Base-by-base conservation (phyloP, 345 rosid species). In the Boechera stricta region DNA sequence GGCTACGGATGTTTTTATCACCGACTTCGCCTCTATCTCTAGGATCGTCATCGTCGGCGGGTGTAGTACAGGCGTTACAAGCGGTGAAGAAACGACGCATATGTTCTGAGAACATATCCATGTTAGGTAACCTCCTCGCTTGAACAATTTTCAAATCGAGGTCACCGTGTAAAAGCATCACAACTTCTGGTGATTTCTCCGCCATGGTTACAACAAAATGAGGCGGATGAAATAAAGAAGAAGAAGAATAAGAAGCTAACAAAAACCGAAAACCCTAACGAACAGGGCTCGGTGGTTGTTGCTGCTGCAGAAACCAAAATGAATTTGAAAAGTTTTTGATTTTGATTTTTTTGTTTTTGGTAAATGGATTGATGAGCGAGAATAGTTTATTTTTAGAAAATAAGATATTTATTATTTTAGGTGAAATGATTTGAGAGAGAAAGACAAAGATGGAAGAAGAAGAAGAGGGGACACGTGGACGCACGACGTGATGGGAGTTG, bases 101-200 rank as follows among this genome's bases (percentile, higher is more conserved):
- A 33, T 63, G 77, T 1, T 69, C 79, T 31, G 88, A 73, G 77
- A 89, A 5, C 5, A 82, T 2, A 73, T 93, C 98, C 98, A 88
- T 85, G 83, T 88, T 91, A 11, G 97, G 97, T 35, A 94, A 51
- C 18, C 71, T 42, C 57, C 90, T 83, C 12, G 97, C 98, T 36
- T 82, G 70, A 7, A 86, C 69, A 33, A 94, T 88, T 73, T 26
- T 82, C 59, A 94, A 66, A 72, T 91, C 94, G 10, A 94, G 82
- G 86, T 94, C 92, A 2, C 99, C 99, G 72, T 95, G 88, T 72
- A 95, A 86, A 69, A 77, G 84, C 64, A 62, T 52, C 28, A 41
- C 51, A 49, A 77, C 73, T 44, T 77, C 82, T 6, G 77, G 58
- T 13, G 3, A 24, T 47, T 76, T 79, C 26, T 74, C 87, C 79